Evolutionary conservation across 2,329 filamentous ascomycete species (phyloP), one percentile per base, ranked within the genome.

Genomic region (Hymenoscyphus linearis): DNA sequence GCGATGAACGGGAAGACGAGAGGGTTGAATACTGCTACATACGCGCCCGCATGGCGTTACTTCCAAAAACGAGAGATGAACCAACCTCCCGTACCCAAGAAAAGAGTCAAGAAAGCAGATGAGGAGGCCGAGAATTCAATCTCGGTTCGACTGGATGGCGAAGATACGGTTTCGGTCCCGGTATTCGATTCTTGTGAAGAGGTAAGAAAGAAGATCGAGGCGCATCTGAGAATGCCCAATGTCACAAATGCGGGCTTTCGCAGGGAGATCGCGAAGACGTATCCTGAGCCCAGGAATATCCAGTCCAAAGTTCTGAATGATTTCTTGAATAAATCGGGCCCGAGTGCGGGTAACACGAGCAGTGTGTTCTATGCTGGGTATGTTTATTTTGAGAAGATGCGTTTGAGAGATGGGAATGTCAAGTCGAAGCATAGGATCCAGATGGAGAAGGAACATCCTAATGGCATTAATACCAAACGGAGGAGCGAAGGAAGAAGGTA

Each of bases 121-220:
- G 65, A 64, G 58, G 60, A 26, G 44, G 72, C 77, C 26, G 66
- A 66, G 35, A 76, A 82, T 65, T 73, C 82, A 22, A 72, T 74
- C 36, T 72, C 65, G 16, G 70, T 85, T 31, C 57, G 69, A 9
- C 74, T 86, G 0, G 72, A 74, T 0, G 78, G 79, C 13, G 82
- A 86, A 69, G 76, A 76, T 0, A 67, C 71, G 0, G 74, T 76
- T 36, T 67, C 61, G 0, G 81, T 85, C 6, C 71, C 74, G 0
- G 73, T 86, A 35, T 85, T 75, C 67, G 82, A 86, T 64, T 82
- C 79, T 4, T 86, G 83, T 71, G 79, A 85, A 65, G 81, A 82
- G 57, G 69, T 86, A 14, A 79, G 84, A 54, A 78, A 75, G 69
- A 85, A 86, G 74, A 84, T 86, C 67, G 75, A 75, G 27, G 76